Evolutionary conservation across 331 rosid genomes (phyloP).

Genomic region (Quercus lobata): DNA sequence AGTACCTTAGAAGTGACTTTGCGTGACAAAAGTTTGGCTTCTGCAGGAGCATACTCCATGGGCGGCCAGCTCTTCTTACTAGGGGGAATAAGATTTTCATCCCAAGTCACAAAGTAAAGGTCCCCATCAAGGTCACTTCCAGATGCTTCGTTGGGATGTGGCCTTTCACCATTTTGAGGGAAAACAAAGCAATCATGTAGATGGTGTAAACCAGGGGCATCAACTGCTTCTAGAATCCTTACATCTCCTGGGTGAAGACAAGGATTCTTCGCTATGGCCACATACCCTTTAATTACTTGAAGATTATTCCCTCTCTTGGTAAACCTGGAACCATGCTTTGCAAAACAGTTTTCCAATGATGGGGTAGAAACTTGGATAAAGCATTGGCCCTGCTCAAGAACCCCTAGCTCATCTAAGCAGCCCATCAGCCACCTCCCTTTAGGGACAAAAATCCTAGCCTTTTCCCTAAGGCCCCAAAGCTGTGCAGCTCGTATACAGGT

Average conservation of each 20-base stretch:
- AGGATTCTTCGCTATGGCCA: constrained; percentile 88
- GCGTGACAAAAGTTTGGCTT: constrained; percentile 30
- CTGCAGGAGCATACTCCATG: constrained; percentile 60
- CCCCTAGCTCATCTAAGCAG: constrained; percentile 72
- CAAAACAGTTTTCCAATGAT: constrained; percentile 69
- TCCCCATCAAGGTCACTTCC: constrained; percentile 98
- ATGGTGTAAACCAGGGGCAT: constrained; percentile 66
- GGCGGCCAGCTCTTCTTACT: constrained; percentile 81
- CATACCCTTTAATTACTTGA: constrained; percentile 59
- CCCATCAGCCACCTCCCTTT: constrained; percentile 97
- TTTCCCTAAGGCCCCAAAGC: constrained; percentile 90
- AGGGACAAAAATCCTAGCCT: constrained; percentile 83
- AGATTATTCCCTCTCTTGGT: constrained; percentile 50
- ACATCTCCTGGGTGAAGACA: constrained; percentile 98
- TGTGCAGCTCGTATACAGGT: constrained; percentile 81
- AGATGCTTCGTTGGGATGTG: constrained; percentile 95
- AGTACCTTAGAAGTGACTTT: constrained; percentile 43
- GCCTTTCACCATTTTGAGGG: constrained; percentile 89
- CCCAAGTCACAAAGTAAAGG: constrained; percentile 93
- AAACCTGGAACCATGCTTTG: constrained; percentile 82
- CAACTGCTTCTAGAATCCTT: constrained; percentile 86
- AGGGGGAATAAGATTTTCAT: constrained; percentile 82
- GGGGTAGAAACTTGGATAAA: constrained; percentile 86
- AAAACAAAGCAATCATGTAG: constrained; percentile 82
- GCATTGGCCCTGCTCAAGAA: constrained; percentile 86